Conservation (phyloP, 1,139 yeast species). For the Yamadazyma dushanensis region DNA sequence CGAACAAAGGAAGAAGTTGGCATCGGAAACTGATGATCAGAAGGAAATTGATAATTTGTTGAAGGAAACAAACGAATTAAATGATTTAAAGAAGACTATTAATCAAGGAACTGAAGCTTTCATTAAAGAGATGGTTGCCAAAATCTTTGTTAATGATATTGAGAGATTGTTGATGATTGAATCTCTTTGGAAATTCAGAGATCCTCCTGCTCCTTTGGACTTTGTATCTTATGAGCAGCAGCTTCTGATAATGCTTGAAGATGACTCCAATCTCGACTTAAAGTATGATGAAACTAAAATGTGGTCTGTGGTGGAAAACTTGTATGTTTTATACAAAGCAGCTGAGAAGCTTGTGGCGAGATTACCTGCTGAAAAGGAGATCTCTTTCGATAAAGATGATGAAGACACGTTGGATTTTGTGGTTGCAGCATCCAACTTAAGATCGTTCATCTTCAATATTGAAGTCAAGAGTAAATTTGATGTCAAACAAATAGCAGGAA, state of each 20-base stretch:
- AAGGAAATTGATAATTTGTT: conserved; percentile 69
- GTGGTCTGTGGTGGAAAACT: conserved; percentile 67
- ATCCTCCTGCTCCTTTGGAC: conserved; percentile 63
- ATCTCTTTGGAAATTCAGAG: conserved; percentile 74
- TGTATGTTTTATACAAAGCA: conserved; percentile 58
- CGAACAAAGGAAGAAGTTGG: conserved; percentile 34
- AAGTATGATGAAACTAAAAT: conserved; percentile 55
- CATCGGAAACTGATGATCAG: conserved; percentile 55
- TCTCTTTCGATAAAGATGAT: conserved; percentile 92
- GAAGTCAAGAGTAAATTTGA: conserved; percentile 79
- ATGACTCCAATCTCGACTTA: conserved; percentile 18
- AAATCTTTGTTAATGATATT: conserved; percentile 69
- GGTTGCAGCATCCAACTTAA: conserved; percentile 80
- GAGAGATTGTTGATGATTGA: conserved; percentile 70
- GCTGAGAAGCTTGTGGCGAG: conserved; percentile 53
- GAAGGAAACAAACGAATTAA: conserved; percentile 75
- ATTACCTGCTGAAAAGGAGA: conserved; percentile 44
- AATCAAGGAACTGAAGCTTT: conserved; percentile 29
- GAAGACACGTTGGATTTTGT: conserved; percentile 88
- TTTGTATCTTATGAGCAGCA: conserved; percentile 21
- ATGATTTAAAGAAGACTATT: conserved; percentile 56
- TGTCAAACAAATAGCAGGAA: conserved; percentile 92
- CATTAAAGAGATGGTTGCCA: conserved; percentile 44
- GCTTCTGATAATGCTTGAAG: conserved; percentile 17
- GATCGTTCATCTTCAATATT: conserved; percentile 73